Evolutionary conservation across 1,284 basidiomycete species (phyloP), one percentile per base, ranked within the genome.

Genomic region (Cystobasidium pallidum): DNA sequence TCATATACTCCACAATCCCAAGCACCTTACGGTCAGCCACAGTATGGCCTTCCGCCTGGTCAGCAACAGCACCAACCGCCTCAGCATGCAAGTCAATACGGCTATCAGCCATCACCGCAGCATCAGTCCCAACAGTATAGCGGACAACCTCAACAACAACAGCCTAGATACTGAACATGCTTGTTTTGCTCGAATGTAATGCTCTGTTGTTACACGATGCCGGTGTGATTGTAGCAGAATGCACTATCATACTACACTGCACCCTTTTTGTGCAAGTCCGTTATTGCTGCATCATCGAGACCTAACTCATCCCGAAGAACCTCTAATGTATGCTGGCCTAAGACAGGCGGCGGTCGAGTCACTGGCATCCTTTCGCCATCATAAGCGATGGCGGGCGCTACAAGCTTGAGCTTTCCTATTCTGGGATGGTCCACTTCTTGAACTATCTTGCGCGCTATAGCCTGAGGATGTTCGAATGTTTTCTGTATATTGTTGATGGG

Each of bases 391-490:
- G 94, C 88, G 2, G 94, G 91, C 0, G 88, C 88, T 2, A 93
- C 89, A 71, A 97, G 84, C 81, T 92, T 93, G 80, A 97, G 86
- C 78, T 84, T 89, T 10, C 94, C 68, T 34, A 61, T 67, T 28
- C 72, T 32, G n/a, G 75, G 74, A 72, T 78, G 80, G 54, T 89
- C 84, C 28, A 91, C 83, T 76, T 88, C 87, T 41, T 86, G 83
- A 1, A 86, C 85, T 57, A 88, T 84, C 43, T 83, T 82, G 41
- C 90, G 82, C 10, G 88, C 89, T 66, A 88, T 78, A 1, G 87
- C 91, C 82, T 98, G 94, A 1, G 92, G 91, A 82, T 97, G 94
- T 52, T 88, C 86, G 79, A 97, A 97, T 0, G 94, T 94, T 79
- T 94, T 88, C 61, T 85, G 80, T 75, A 98, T 92, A 77, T 93